Conservation (phyloP, 225 moss, liverwort and hornwort species). For the Pseudoscleropodium purum region DNA sequence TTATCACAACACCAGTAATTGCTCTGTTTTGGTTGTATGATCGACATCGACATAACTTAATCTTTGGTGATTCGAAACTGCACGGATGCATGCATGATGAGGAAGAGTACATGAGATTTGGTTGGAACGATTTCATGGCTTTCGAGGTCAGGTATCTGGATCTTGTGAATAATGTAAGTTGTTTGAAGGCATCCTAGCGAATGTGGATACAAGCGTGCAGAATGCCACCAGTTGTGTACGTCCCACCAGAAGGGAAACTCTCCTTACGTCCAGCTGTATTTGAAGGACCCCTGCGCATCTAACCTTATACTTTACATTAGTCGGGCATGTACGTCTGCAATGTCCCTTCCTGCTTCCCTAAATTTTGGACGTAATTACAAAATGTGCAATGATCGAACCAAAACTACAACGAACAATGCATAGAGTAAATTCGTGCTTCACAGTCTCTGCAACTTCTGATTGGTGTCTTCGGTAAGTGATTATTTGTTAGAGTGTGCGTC, state of each 20-base stretch:
- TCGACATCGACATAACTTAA: not conserved
- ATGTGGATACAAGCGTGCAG: conserved; percentile 11
- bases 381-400: not conserved
- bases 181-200: conserved; percentile 18
- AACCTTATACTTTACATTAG: conserved; percentile 1
- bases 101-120: not conserved
- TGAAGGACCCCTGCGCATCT: conserved; percentile 12
- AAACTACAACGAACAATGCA: not conserved
- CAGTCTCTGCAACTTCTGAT: not conserved
- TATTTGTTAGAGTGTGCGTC: not conserved
- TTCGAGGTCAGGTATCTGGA: not conserved
- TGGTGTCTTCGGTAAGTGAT: not conserved
- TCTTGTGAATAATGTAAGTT: not conserved
- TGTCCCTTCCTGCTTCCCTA: not conserved
- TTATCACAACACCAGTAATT: not conserved
- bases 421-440: not conserved
- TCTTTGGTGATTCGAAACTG: not conserved
- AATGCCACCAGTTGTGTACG: not conserved
- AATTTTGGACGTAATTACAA: not conserved
- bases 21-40: not conserved
- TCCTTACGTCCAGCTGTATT: conserved; percentile 5
- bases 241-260: conserved; percentile 22
- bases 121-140: not conserved
- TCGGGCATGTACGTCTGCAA: not conserved
- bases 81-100: not conserved